Conservation (phyloP, 768 basidiomycete genomes). For the Phylloporus arenicola region DNA sequence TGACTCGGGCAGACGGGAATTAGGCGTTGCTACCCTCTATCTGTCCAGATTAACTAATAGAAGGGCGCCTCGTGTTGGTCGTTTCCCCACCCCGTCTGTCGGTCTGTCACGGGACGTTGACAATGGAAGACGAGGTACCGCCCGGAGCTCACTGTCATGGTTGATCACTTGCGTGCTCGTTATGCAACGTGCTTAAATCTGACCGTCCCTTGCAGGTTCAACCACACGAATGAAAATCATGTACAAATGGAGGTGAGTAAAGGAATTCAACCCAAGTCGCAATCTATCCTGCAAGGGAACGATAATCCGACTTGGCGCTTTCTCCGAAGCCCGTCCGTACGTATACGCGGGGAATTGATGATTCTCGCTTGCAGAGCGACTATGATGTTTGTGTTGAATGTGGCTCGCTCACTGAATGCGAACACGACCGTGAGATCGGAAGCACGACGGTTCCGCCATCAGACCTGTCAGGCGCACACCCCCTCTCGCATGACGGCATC, state of each 20-base stretch:
- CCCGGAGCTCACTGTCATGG: not conserved
- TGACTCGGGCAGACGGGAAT: conserved; percentile 6
- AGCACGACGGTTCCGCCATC: conserved; percentile 1
- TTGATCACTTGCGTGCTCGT: not conserved
- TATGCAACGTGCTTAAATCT: conserved; percentile 11
- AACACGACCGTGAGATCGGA: conserved; percentile 47
- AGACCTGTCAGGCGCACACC: conserved; percentile 2
- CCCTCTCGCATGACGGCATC: conserved; percentile 11
- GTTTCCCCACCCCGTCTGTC: not conserved
- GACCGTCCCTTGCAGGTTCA: conserved; percentile 48
- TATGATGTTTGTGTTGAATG: conserved; percentile 69
- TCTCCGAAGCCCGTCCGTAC: not conserved
- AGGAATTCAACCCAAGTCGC: conserved; percentile 13
- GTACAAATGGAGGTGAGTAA: conserved; percentile 65
- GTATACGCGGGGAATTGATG: conserved; percentile 7
- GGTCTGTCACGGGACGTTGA: not conserved
- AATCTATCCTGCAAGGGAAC: conserved; percentile 14
- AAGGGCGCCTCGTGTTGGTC: not conserved
- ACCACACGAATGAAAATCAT: conserved; percentile 63
- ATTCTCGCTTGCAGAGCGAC: conserved; percentile 47
- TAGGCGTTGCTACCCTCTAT: conserved; percentile 19
- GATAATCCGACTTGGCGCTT: conserved; percentile 2
- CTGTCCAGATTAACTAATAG: conserved; percentile 9
- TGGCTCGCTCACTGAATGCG: conserved; percentile 61
- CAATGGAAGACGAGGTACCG: not conserved